Conservation (phyloP, 164 flowering plant species). For the Vitis cinerea region DNA sequence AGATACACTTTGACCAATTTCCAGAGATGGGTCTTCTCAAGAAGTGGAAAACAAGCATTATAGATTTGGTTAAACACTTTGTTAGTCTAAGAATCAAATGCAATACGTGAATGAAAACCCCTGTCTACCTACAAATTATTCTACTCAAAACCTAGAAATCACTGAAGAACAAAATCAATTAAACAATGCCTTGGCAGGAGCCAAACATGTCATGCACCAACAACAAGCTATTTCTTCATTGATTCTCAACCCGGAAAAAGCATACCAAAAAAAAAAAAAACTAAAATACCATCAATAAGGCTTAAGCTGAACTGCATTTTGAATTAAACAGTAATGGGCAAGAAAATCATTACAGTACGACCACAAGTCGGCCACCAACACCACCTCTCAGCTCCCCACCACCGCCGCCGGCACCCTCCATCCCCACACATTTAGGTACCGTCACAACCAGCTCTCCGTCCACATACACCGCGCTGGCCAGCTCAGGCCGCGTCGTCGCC, state of each 20-base stretch:
- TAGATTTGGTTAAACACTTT: background rate
- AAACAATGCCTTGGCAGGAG: too few species aligned
- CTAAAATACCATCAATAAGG: background rate
- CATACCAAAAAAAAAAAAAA: background rate
- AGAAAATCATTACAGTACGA: slow-evolving; percentile 44
- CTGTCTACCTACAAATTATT: too few species aligned
- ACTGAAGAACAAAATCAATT: too few species aligned
- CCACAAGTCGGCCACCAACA: slow-evolving; percentile 48
- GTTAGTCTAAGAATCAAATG: background rate
- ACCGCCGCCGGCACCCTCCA: slow-evolving; percentile 14
- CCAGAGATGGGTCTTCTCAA: background rate
- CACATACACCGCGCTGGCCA: slow-evolving; percentile 56
- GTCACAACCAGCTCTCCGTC: slow-evolving; percentile 79
- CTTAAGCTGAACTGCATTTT: background rate
- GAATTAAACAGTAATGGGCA: background rate
- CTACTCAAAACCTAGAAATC: too few species aligned
- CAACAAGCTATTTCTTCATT: too few species aligned
- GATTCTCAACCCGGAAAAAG: too few species aligned
- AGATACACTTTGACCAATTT: background rate
- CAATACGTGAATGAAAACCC: background rate
- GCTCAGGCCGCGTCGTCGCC: slow-evolving; percentile 63
- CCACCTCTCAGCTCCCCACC: slow-evolving; percentile 35
- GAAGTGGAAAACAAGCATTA: background rate
- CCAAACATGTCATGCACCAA: too few species aligned
- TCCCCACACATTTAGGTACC: slow-evolving; percentile 60